phyloP scores from a whole-genome alignment of 257 asterid genomes.

The Leonotis leonurus region DNA sequence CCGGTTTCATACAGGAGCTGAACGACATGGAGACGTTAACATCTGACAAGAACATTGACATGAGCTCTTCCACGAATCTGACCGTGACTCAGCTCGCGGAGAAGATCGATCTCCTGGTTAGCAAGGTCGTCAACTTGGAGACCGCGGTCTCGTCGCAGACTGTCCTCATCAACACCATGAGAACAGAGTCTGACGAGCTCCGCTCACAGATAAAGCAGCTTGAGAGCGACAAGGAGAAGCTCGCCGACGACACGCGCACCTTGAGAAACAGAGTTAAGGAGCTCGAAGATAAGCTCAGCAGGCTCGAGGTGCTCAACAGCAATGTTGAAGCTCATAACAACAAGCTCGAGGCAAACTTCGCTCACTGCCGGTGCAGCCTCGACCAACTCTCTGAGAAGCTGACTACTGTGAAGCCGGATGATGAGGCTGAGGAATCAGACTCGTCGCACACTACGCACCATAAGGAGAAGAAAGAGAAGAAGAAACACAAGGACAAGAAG shows the following conservation, averaged over 20 bases:
- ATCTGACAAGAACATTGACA: conserved; percentile 20
- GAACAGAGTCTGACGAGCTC: conserved; percentile 58
- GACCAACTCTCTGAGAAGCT: conserved; percentile 52
- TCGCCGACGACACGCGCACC: conserved; percentile 22
- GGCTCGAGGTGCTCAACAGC: conserved; percentile 42
- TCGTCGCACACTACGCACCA: conserved; percentile 11
- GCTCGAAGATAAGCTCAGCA: conserved; percentile 54
- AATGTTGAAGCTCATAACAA: conserved; percentile 48
- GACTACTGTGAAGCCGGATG: conserved; percentile 47
- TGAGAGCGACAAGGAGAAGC: conserved; percentile 45
- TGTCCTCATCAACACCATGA: conserved; percentile 53
- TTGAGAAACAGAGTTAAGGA: conserved; percentile 43
- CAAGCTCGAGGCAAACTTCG: conserved; percentile 44
- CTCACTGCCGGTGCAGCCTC: conserved; percentile 52
- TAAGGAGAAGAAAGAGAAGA: conserved; percentile 5
- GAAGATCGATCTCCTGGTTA: conserved; percentile 76
- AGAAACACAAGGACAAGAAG: background rate
- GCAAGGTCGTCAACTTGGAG: conserved; percentile 66
- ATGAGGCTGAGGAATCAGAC: conserved; percentile 23
- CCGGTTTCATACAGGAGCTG: conserved; percentile 16
- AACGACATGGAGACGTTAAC: conserved; percentile 7
- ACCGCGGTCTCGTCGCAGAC: conserved; percentile 72
- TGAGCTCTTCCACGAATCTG: conserved; percentile 25
- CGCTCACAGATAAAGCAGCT: conserved; percentile 43
- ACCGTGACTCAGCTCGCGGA: conserved; percentile 72